phyloP scores from a whole-genome alignment of 306 rosid genomes.

The Rubus parviflorus region DNA sequence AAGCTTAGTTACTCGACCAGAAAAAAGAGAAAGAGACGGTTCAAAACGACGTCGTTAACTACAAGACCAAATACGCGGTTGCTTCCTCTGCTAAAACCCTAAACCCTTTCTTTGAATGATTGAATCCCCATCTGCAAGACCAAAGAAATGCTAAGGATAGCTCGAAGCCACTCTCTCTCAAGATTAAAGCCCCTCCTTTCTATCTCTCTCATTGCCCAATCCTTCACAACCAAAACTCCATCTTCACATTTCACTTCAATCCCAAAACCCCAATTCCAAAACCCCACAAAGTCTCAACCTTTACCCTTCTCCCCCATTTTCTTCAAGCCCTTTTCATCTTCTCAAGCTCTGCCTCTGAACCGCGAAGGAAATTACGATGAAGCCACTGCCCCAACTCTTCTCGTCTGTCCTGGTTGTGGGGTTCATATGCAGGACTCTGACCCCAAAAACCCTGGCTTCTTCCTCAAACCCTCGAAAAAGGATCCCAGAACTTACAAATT shows the following conservation, averaged over 20 bases:
- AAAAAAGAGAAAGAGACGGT: too few relatives aligned
- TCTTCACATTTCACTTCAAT: conserved; percentile 9
- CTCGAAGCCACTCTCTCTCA: conserved; percentile 34
- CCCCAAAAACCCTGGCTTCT: conserved; percentile 81
- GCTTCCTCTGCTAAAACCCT: conserved; percentile 17
- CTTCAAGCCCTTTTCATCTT: conserved; percentile 26
- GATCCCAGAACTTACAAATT: conserved; percentile 46
- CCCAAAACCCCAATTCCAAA: conserved; percentile 17
- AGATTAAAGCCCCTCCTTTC: conserved; percentile 34
- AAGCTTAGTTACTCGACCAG: too few relatives aligned
- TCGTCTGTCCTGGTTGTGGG: conserved; percentile 89
- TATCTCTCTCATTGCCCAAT: conserved; percentile 17
- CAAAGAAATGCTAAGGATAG: conserved; percentile 24
- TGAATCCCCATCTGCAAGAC: background rate
- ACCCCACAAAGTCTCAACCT: conserved; percentile 9
- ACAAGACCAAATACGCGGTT: too few relatives aligned
- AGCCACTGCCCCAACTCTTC: conserved; percentile 32
- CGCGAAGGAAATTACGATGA: conserved; percentile 91
- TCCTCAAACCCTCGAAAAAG: conserved; percentile 68
- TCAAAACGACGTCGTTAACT: background rate
- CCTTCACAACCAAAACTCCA: background rate
- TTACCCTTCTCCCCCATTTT: background rate
- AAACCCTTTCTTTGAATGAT: background rate
- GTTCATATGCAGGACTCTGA: conserved; percentile 72
- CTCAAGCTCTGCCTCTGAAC: conserved; percentile 37